Evolutionary conservation across 2,329 filamentous ascomycete genomes (phyloP).

Genomic region (Aspergillus neoniger): DNA sequence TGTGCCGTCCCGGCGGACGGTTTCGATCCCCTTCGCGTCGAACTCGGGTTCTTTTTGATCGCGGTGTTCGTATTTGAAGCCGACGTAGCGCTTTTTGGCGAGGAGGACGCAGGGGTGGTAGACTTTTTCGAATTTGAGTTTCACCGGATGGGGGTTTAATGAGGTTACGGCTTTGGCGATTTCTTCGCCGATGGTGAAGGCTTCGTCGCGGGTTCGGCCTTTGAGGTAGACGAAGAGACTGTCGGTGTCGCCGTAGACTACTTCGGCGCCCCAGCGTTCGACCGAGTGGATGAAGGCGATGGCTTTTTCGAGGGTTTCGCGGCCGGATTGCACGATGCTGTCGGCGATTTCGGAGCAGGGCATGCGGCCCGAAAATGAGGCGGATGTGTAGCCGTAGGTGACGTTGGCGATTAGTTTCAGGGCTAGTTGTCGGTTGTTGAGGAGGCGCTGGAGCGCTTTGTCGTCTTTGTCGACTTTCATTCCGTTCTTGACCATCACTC

Average conservation of each 20-base stretch:
- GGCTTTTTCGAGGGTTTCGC: constrained; percentile 91
- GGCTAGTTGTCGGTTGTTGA: constrained; percentile 92
- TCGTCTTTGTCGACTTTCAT: constrained; percentile 95
- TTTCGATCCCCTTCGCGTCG: constrained; percentile 98
- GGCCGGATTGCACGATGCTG: constrained; percentile 93
- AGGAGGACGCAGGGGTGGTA: constrained; percentile 93
- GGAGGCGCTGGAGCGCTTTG: constrained; percentile 76
- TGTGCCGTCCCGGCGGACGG: constrained; percentile 89
- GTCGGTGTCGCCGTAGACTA: constrained; percentile 97
- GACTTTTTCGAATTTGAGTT: constrained; percentile 98
- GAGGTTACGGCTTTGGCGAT: constrained; percentile 85
- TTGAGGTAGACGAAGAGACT: constrained; percentile 89
- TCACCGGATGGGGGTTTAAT: constrained; percentile 86
- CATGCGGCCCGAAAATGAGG: constrained; percentile 95
- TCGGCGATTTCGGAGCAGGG: constrained; percentile 97
- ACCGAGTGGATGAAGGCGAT: constrained; percentile 91
- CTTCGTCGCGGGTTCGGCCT: constrained; percentile 81
- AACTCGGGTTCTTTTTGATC: constrained; percentile 80
- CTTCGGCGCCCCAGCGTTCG: constrained; percentile 86
- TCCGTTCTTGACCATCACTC: constrained; percentile 95
- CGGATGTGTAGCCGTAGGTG: constrained; percentile 96
- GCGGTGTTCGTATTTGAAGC: constrained; percentile 88
- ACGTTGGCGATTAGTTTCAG: constrained; percentile 98
- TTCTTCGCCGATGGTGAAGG: constrained; percentile 89
- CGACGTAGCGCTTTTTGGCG: constrained; percentile 97